These are phyloP conservation scores for Gentiana dahurica DNA, from an alignment of 257 asterid species.

Conservation along the genomic window DNA sequence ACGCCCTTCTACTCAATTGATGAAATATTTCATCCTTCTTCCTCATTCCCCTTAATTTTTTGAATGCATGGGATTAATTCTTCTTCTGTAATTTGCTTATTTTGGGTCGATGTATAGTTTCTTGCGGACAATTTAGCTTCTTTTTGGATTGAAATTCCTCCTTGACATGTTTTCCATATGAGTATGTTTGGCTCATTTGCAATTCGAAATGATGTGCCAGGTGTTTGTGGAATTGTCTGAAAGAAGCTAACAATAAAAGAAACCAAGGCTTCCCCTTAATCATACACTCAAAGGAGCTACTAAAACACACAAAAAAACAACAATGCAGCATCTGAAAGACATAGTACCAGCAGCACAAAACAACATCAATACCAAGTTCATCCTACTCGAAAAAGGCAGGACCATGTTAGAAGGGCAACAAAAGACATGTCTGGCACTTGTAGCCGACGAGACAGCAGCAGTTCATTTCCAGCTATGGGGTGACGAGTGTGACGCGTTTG, in stretches of 20 bases:
- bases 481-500: slow-evolving; percentile 57
- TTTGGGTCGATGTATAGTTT: too few relatives aligned
- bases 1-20: too few relatives aligned
- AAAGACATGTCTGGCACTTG: slow-evolving; percentile 47
- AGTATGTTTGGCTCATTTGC: not conserved
- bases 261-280: too few relatives aligned
- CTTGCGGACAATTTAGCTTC: too few relatives aligned
- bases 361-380: slow-evolving; percentile 44
- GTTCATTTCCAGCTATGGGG: slow-evolving; percentile 80
- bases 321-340: slow-evolving; percentile 30
- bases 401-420: slow-evolving; percentile 27
- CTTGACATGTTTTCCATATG: too few relatives aligned
- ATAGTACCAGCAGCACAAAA: slow-evolving; percentile 57
- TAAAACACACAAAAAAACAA: not conserved
- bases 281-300: not conserved
- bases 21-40: too few relatives aligned
- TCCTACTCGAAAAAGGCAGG: slow-evolving; percentile 53
- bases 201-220: not conserved
- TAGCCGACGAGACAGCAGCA: slow-evolving; percentile 79
- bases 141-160: too few relatives aligned
- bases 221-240: slow-evolving; percentile 1
- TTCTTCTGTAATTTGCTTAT: too few relatives aligned
- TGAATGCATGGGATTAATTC: too few relatives aligned
- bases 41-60: too few relatives aligned
- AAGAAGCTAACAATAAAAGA: not conserved